These are phyloP conservation scores for Moniliophthora roreri DNA, from an alignment of 1,284 basidiomycete species.

Conservation along the genomic window DNA sequence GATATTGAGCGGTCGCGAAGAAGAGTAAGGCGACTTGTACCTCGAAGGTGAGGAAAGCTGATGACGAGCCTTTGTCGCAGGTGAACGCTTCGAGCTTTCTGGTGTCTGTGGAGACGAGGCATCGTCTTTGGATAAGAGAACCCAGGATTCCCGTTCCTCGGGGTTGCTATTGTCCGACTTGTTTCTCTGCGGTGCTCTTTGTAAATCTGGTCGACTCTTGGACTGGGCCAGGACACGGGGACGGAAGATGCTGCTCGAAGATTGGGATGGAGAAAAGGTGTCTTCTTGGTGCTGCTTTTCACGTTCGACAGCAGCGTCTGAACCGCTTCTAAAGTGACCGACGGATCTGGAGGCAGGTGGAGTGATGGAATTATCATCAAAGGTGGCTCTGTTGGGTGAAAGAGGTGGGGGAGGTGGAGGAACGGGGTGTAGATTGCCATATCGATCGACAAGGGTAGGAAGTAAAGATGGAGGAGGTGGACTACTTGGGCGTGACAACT, in stretches of 20 bases:
- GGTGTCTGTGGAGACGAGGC: slow-evolving; percentile 22
- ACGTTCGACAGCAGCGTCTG: slow-evolving; percentile 51
- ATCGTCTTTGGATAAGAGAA: slow-evolving; percentile 36
- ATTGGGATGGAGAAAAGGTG: too few species aligned
- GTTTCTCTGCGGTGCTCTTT: slow-evolving; percentile 25
- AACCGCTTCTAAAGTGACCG: slow-evolving; percentile 45
- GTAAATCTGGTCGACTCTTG: slow-evolving; percentile 3
- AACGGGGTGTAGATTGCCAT: slow-evolving; percentile 12
- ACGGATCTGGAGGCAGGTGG: slow-evolving; percentile 29
- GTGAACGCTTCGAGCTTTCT: slow-evolving; percentile 22
- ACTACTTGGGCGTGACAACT: slow-evolving; percentile 25
- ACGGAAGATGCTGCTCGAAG: too few species aligned
- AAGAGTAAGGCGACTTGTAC: slow-evolving; percentile 23
- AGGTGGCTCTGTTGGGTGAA: slow-evolving; percentile 47
- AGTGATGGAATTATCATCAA: slow-evolving; percentile 39
- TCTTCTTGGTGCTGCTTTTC: slow-evolving; percentile 26
- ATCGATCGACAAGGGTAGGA: slow-evolving; percentile 12
- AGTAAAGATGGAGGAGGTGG: slow-evolving; percentile 20
- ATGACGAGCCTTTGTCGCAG: slow-evolving; percentile 23
- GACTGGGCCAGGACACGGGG: too few species aligned
- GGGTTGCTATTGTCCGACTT: slow-evolving; percentile 25
- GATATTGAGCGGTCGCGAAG: slow-evolving; percentile 14
- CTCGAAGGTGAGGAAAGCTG: slow-evolving; percentile 25
- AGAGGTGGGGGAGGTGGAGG: slow-evolving; percentile 38
- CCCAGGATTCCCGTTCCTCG: slow-evolving; percentile 40